phyloP scores from a whole-genome alignment of 2,329 filamentous ascomycete species.

The Xylaria sp. region DNA sequence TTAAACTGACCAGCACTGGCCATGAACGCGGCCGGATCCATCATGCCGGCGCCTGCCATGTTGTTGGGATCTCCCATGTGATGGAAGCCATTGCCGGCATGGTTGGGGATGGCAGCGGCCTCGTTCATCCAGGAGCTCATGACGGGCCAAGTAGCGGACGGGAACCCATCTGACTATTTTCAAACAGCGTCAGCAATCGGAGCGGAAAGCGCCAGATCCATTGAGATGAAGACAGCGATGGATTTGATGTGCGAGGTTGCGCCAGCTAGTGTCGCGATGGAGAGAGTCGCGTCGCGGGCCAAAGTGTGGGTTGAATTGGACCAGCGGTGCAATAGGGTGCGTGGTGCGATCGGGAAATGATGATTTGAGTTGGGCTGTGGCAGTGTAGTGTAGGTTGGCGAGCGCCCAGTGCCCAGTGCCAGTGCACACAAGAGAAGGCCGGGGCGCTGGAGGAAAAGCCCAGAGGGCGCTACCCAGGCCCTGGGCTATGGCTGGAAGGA shows the following conservation, averaged over 20 bases:
- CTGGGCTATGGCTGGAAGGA: neutral
- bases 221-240: conserved; percentile 54
- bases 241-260: conserved; percentile 54
- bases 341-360: conserved; percentile 48
- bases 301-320: conserved; percentile 48
- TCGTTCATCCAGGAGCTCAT: conserved; percentile 81
- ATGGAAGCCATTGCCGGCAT: conserved; percentile 76
- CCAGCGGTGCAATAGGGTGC: conserved; percentile 42
- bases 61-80: conserved; percentile 71
- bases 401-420: conserved; percentile 19
- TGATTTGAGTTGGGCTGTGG: conserved; percentile 47
- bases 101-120: conserved; percentile 70
- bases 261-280: conserved; percentile 55
- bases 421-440: conserved; percentile 13
- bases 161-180: conserved; percentile 60
- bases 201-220: conserved; percentile 53
- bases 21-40: conserved; percentile 74
- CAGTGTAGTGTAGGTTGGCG: conserved; percentile 33
- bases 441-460: conserved; percentile 17
- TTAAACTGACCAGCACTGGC: conserved; percentile 69
- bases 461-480: conserved; percentile 12
- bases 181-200: conserved; percentile 57
- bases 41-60: conserved; percentile 64
- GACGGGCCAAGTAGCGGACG: conserved; percentile 61
- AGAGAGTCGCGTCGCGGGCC: conserved; percentile 57